Evolutionary conservation across 2,329 filamentous ascomycete genomes (phyloP).

Genomic region (Aspergillus hortae): DNA sequence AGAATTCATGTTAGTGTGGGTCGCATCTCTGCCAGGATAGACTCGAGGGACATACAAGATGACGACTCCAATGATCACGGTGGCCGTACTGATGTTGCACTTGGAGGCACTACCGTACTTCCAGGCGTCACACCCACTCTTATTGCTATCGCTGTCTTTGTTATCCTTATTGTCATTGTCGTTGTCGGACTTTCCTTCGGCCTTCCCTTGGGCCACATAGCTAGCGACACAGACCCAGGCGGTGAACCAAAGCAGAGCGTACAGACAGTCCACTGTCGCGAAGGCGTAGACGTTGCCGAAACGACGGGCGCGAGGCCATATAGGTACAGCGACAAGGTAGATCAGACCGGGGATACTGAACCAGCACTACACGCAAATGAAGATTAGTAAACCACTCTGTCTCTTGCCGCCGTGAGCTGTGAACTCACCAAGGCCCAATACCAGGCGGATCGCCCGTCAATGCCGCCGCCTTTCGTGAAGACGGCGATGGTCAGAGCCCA

Average conservation of each 20-base stretch:
- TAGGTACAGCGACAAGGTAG: constrained; percentile 59
- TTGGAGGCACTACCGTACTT: constrained; percentile 53
- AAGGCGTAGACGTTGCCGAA: constrained; percentile 61
- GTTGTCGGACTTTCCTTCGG: constrained; percentile 39
- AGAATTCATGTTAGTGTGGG: constrained; percentile 1
- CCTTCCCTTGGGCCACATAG: constrained; percentile 55
- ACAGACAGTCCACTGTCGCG: constrained; percentile 53
- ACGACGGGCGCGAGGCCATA: constrained; percentile 56
- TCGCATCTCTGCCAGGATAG: not conserved
- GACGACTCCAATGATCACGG: constrained; percentile 54
- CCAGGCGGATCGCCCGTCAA: constrained; percentile 54
- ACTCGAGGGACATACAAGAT: constrained; percentile 48
- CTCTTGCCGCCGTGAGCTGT: not conserved
- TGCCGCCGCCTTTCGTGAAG: constrained; percentile 52
- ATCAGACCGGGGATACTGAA: constrained; percentile 56
- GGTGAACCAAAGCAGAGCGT: constrained; percentile 56
- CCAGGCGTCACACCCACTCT: constrained; percentile 53
- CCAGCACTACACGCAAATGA: constrained; percentile 49
- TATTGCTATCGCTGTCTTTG: constrained; percentile 34
- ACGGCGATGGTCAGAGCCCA: constrained; percentile 58
- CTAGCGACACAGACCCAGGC: constrained; percentile 56
- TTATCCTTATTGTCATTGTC: constrained; percentile 32
- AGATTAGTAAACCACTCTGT: not conserved
- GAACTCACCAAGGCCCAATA: constrained; percentile 56
- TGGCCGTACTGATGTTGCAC: constrained; percentile 55